Base-by-base conservation (phyloP, 768 basidiomycete species). In the Podaxis carcinomalis region DNA sequence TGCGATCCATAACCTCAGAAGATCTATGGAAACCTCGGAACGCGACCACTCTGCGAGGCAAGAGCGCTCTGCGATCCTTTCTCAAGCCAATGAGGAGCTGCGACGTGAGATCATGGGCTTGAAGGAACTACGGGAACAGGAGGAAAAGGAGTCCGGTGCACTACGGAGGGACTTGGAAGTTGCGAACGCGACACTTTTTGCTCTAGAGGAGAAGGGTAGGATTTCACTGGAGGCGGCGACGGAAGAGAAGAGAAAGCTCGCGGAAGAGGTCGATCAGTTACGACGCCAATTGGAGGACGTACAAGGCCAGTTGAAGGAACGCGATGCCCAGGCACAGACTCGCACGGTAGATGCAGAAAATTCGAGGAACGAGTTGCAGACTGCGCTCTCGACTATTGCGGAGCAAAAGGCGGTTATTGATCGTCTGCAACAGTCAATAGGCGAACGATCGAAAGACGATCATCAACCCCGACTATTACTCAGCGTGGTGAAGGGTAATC, bases 401-500 rank as follows among this genome's bases (percentile, higher is more conserved):
- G 56, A 57, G 32, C 56, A 57, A 25, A 57, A 49, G 47, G 21
- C 46, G 0, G 56, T 57, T 35, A 57, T 57, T 25, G 56, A 2
- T 4, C 56, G 56, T 57, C 35, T 57, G 19, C 56, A 57, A 27
- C 47, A 57, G 5, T 36, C 56, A 5, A 14, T 57, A 32, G 47
- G 47, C 14, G 56, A 57, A 25, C 47, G 14, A 16, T 25, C 35
- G 46, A 57, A 37, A 14, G 56, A 57, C n/a, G 56, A 57, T 4
- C 56, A 25, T 11, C 16, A 37, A 37, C 56, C 56, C 21, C 46
- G 32, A 19, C 14, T 57, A 3, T 11, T 44, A 13, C 56, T 49
- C 35, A 57, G 21, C 25, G 11, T 50, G 13, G 36, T 36, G 35
- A 49, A 49, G 19, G 14, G 28, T 9, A 19, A 10, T 14, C 42